Evolutionary conservation across 108 stramenopile genomes (phyloP).

Genomic region (Craspedostauros australis): DNA sequence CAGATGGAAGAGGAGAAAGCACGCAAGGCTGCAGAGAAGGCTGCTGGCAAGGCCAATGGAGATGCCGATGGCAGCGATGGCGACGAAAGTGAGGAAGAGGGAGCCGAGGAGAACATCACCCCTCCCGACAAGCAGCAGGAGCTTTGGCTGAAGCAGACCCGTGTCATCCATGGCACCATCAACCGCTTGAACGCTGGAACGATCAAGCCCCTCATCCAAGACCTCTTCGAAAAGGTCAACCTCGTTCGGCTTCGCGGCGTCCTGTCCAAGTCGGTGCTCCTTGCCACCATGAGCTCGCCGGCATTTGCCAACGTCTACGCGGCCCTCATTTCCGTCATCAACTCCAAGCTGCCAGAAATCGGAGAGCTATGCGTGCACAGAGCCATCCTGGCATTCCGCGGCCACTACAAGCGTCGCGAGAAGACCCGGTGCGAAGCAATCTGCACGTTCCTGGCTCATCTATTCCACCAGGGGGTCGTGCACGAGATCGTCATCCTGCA

Average conservation of each 20-base stretch:
- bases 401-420: constrained; percentile 84
- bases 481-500: constrained; percentile 96
- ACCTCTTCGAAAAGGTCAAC: constrained; percentile 87
- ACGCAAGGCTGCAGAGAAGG: constrained; percentile 1
- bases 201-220: constrained; percentile 88
- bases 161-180: constrained; percentile 94
- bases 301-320: constrained; percentile 81
- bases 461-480: constrained; percentile 95
- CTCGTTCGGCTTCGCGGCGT: constrained; percentile 92
- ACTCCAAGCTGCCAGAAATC: constrained; percentile 95
- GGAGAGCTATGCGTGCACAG: constrained; percentile 91
- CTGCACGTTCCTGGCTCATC: constrained; percentile 88
- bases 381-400: constrained; percentile 82
- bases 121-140: constrained; percentile 72
- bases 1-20: constrained; percentile 29
- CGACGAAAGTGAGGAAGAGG: background rate
- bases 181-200: constrained; percentile 91
- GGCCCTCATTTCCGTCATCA: constrained; percentile 90
- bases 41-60: background rate
- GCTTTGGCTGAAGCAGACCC: constrained; percentile 86
- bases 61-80: background rate
- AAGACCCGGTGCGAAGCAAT: constrained; percentile 80
- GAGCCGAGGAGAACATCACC: background rate
- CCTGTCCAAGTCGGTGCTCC: constrained; percentile 76
- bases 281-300: constrained; percentile 87